Evolutionary conservation across 768 basidiomycete species (phyloP), one percentile per base, ranked within the genome.

Genomic region (Guyanaporus albipodus): DNA sequence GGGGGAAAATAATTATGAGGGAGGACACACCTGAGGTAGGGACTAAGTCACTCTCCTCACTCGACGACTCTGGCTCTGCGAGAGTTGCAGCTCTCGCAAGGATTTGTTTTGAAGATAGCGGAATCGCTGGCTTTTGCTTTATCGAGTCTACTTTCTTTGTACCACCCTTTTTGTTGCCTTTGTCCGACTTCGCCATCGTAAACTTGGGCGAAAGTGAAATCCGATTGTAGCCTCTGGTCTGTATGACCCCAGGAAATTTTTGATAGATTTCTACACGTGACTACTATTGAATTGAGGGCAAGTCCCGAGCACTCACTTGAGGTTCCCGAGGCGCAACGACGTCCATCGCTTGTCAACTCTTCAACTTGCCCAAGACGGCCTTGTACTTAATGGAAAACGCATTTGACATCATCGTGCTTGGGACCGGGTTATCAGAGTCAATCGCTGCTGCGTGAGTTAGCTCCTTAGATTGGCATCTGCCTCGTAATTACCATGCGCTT

Each of bases 401-500:
- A 29, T 85, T 87, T 53, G 86, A 91, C 53, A 78, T 79, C 24
- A 71, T 85, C 31, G 70, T 90, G 32, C 64, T 89, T 37, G 87
- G 88, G 5, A 90, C 87, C n/a, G 87, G 86, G 2, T 70, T 97
- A 4, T 75, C 85, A 28, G 85, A 94, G 60, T 91, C 91, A 10
- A 90, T 97, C 28, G 67, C 78, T 41, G 90, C 93, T 54, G 91
- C 93, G 91, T 95, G 70, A 79, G 90, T 69, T 2, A 8, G 8
- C 23, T 12, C 18, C 26, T 11, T 1, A 0, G 15, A 3, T 42
- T 38, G 37, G 44, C 42, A 38, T 41, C 18, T 23, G 22, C 42
- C 44, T 42, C 38, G 40, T 41, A 41, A 40, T n/a, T 22, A 29
- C 44, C 45, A 28, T 42, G 44, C 44, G 21, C 15, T 28, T 28